phyloP scores from a whole-genome alignment of 495 filamentous ascomycete genomes.

The Penicillium bialowiezense region DNA sequence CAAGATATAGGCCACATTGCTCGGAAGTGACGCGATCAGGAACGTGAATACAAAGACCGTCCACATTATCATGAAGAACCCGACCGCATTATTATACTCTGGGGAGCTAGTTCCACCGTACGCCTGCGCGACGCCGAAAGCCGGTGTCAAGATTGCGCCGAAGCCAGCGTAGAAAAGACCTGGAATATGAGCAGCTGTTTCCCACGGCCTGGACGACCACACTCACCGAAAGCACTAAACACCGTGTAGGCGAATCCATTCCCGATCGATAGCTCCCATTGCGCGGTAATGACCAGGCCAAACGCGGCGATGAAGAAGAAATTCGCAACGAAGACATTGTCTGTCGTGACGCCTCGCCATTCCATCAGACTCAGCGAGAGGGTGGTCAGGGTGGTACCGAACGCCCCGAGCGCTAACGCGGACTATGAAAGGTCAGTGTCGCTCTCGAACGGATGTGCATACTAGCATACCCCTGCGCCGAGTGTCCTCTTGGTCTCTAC shows the following conservation, averaged over 20 bases:
- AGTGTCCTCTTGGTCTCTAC: constrained; percentile 15
- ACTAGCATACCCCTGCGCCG: constrained; percentile 23
- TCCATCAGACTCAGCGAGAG: constrained; percentile 49
- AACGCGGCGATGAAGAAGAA: constrained; percentile 50
- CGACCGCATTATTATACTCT: constrained; percentile 45
- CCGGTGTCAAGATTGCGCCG: constrained; percentile 36
- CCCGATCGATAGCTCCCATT: constrained; percentile 49
- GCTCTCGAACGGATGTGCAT: neutral
- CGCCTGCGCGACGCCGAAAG: constrained; percentile 38
- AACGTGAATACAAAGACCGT: constrained; percentile 48
- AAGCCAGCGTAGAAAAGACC: constrained; percentile 47
- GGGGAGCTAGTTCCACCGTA: constrained; percentile 33
- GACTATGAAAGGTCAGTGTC: constrained; percentile 25
- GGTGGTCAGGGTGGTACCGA: constrained; percentile 49
- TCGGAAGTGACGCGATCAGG: constrained; percentile 43
- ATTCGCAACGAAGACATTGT: constrained; percentile 48
- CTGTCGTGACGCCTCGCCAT: constrained; percentile 42
- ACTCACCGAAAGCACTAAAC: constrained; percentile 42
- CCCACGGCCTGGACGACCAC: neutral
- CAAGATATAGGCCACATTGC: constrained; percentile 46
- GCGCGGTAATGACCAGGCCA: constrained; percentile 48
- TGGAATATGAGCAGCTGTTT: neutral
- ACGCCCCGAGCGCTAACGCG: constrained; percentile 48
- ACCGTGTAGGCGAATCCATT: constrained; percentile 53
- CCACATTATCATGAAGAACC: constrained; percentile 48